Evolutionary conservation across 2,329 filamentous ascomycete species (phyloP).

Genomic region (Fusarium sp.): DNA sequence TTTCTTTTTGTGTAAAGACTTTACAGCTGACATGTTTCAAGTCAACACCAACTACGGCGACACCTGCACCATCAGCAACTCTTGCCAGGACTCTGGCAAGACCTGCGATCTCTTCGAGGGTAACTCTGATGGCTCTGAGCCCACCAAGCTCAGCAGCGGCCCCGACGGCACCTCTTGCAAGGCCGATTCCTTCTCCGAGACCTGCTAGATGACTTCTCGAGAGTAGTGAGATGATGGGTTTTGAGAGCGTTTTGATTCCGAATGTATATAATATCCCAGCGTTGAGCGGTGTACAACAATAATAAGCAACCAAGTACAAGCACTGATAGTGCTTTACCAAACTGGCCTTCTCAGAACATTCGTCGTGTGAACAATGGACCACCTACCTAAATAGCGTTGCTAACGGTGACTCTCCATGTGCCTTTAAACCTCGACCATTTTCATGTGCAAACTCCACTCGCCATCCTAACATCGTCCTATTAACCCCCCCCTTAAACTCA

Average conservation of each 20-base stretch:
- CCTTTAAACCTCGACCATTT: neutral
- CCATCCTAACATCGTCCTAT: neutral
- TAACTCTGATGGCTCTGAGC: conserved; percentile 33
- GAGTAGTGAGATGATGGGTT: neutral
- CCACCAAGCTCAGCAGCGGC: conserved; percentile 31
- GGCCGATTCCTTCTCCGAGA: conserved; percentile 21
- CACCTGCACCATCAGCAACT: conserved; percentile 38
- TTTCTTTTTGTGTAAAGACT: too few relatives aligned
- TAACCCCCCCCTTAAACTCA: too few relatives aligned
- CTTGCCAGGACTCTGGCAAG: conserved; percentile 37
- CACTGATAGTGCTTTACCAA: neutral
- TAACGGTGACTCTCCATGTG: neutral
- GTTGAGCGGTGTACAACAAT: neutral
- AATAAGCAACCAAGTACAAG: neutral
- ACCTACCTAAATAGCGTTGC: neutral
- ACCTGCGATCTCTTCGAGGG: conserved; percentile 33
- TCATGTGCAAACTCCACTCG: neutral
- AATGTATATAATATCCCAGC: conserved; percentile 10
- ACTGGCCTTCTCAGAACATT: neutral
- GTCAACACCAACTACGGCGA: conserved; percentile 42
- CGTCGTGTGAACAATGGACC: neutral
- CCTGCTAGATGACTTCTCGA: conserved; percentile 18
- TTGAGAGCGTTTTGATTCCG: neutral
- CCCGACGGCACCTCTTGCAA: conserved; percentile 36
- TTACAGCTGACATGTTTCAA: neutral